phyloP scores from a whole-genome alignment of 768 basidiomycete species.

The Termitomyces titanicus region DNA sequence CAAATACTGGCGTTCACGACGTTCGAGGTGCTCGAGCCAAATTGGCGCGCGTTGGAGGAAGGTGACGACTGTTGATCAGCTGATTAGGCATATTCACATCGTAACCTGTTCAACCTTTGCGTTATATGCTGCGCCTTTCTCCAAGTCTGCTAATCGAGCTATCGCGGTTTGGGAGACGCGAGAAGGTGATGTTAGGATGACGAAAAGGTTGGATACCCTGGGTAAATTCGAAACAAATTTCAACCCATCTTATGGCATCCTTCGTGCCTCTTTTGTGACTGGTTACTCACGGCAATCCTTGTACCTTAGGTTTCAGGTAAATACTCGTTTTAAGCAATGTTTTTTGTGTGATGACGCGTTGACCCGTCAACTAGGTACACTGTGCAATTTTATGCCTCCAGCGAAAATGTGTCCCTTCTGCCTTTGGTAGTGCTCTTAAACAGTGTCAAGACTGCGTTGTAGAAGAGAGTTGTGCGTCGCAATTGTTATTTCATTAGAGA shows the following conservation, averaged over 20 bases:
- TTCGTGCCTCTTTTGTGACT: conserved; percentile 2
- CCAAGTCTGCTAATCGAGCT: conserved; percentile 75
- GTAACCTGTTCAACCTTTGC: conserved; percentile 90
- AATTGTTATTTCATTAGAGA: background rate
- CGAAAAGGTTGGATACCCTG: conserved; percentile 86
- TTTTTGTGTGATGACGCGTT: background rate
- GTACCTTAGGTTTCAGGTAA: conserved; percentile 53
- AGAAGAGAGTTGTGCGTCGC: background rate
- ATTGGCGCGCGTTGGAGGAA: conserved; percentile 88
- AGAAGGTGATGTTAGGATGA: conserved; percentile 62
- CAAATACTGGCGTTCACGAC: conserved; percentile 93
- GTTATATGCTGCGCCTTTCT: conserved; percentile 76
- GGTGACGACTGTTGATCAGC: conserved; percentile 92
- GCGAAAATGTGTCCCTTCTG: conserved; percentile 87
- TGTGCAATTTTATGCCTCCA: conserved; percentile 88
- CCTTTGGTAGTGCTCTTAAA: conserved; percentile 77
- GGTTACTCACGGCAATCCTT: background rate
- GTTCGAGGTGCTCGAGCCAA: conserved; percentile 92
- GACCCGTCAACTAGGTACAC: conserved; percentile 59
- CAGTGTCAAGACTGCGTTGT: conserved; percentile 35
- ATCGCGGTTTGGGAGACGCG: conserved; percentile 58
- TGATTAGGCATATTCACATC: conserved; percentile 78
- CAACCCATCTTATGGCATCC: conserved; percentile 45
- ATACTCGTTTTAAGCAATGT: background rate
- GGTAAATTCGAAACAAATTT: conserved; percentile 92